A percentile compares a stretch with the other conserved stretches of the same genome.
Evolutionary conservation across 2,329 filamentous ascomycete species (phyloP).

Genomic region (Hypomyces rosellus): DNA sequence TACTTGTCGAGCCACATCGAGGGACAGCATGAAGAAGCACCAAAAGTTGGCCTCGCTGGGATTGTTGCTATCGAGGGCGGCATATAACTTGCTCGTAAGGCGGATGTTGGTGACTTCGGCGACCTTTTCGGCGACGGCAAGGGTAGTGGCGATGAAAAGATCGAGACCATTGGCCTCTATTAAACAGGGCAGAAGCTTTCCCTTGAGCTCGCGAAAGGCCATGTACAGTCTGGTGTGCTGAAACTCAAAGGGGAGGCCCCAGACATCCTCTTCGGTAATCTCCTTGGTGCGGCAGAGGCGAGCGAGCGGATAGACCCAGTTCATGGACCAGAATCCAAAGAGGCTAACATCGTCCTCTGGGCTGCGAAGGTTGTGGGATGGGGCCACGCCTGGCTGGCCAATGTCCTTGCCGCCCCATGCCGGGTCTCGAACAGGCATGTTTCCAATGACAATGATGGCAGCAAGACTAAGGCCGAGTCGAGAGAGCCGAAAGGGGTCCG

Average conservation of each 20-base stretch:
- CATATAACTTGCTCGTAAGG: constrained; percentile 31
- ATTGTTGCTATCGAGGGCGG: constrained; percentile 25
- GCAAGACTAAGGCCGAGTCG: constrained; percentile 19
- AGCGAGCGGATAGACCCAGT: constrained; percentile 75
- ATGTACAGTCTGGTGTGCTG: constrained; percentile 71
- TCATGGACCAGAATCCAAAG: constrained; percentile 80
- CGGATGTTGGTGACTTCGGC: constrained; percentile 33
- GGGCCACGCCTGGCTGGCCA: constrained; percentile 20
- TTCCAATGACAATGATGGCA: constrained; percentile 25
- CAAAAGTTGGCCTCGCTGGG: constrained; percentile 28
- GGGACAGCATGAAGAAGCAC: constrained; percentile 29
- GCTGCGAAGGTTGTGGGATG: constrained; percentile 46
- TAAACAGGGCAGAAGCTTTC: constrained; percentile 64
- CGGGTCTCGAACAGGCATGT: constrained; percentile 33
- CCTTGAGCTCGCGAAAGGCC: constrained; percentile 65
- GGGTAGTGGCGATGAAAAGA: constrained; percentile 57
- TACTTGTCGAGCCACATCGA: constrained; percentile 29
- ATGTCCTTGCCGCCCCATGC: constrained; percentile 28
- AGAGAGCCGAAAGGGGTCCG: constrained; percentile 19
- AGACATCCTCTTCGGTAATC: constrained; percentile 73
- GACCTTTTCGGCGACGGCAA: constrained; percentile 51
- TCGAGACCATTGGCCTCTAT: constrained; percentile 74
- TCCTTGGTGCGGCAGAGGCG: constrained; percentile 56
- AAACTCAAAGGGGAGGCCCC: constrained; percentile 72
- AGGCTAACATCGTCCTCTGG: constrained; percentile 73